Conservation (phyloP, 345 rosid genomes). For the Rhizophora apiculata region DNA sequence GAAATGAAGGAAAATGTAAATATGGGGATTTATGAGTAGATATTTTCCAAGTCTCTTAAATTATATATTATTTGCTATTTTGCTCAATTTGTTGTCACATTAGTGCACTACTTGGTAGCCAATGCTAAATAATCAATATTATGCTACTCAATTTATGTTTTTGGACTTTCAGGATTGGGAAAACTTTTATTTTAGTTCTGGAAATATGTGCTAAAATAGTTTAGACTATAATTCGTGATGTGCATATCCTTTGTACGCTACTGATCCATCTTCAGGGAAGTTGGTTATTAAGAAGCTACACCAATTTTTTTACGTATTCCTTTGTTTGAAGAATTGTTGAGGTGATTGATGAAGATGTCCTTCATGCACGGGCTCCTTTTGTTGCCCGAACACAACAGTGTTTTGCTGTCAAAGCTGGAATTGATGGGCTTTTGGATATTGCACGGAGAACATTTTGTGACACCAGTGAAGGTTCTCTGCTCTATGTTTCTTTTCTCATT, state of each 20-base stretch:
- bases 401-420: constrained; percentile 94
- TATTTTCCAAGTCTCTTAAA: no score
- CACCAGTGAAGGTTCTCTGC: constrained; percentile 79
- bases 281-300: constrained; percentile 9
- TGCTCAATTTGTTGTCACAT: no score
- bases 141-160: no score
- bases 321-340: constrained; percentile 56
- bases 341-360: constrained; percentile 91
- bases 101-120: no score
- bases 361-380: constrained; percentile 92
- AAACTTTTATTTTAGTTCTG: no score
- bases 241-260: not conserved
- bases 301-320: constrained; percentile 13
- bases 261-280: not conserved
- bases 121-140: no score
- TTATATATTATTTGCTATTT: no score
- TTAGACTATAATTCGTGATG: not conserved
- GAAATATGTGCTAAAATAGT: no score
- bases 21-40: no score
- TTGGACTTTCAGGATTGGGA: no score
- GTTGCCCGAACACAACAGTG: constrained; percentile 98
- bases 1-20: not conserved
- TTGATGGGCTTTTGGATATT: constrained; percentile 90
- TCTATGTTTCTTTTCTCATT: constrained; percentile 1
- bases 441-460: constrained; percentile 94